Conservation (phyloP, 768 basidiomycete genomes). For the Hortiboletus campestris region DNA sequence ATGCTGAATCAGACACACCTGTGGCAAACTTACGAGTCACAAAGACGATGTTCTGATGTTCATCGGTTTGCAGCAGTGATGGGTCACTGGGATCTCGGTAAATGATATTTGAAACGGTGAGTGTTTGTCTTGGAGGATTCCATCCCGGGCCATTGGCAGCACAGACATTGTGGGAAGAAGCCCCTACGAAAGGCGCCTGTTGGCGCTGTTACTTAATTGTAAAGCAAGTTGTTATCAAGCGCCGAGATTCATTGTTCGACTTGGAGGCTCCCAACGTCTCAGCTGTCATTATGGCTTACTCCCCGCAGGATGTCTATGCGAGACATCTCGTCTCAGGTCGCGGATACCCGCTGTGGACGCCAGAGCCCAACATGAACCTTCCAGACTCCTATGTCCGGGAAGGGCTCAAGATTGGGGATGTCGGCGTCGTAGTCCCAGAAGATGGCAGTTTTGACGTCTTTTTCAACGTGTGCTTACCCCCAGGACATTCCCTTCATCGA, state of each 20-base stretch:
- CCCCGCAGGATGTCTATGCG: slow-evolving; percentile 19
- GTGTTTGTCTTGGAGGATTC: no score
- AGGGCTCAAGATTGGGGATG: slow-evolving; percentile 37
- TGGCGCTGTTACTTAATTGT: not conserved
- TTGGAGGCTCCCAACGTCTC: not conserved
- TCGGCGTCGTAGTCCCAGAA: slow-evolving; percentile 31
- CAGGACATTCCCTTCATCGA: slow-evolving; percentile 19
- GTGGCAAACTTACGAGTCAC: no score
- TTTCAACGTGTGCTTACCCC: slow-evolving; percentile 35
- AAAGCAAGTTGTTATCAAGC: not conserved
- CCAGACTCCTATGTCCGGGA: slow-evolving; percentile 21
- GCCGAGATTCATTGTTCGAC: not conserved
- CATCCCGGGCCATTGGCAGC: no score
- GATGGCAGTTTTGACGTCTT: slow-evolving; percentile 36
- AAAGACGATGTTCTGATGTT: no score
- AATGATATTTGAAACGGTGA: no score
- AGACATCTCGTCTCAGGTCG: slow-evolving; percentile 15
- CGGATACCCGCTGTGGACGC: slow-evolving; percentile 36
- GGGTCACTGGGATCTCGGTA: no score
- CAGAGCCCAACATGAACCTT: slow-evolving; percentile 25
- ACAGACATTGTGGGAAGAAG: no score
- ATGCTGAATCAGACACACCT: no score
- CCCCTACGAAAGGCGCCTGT: not conserved
- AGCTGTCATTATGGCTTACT: not conserved
- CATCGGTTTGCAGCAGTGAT: no score